Evolutionary conservation across 257 asterid genomes (phyloP), one percentile per base, ranked within the genome.

Genomic region (Salvia miltiorrhiza): DNA sequence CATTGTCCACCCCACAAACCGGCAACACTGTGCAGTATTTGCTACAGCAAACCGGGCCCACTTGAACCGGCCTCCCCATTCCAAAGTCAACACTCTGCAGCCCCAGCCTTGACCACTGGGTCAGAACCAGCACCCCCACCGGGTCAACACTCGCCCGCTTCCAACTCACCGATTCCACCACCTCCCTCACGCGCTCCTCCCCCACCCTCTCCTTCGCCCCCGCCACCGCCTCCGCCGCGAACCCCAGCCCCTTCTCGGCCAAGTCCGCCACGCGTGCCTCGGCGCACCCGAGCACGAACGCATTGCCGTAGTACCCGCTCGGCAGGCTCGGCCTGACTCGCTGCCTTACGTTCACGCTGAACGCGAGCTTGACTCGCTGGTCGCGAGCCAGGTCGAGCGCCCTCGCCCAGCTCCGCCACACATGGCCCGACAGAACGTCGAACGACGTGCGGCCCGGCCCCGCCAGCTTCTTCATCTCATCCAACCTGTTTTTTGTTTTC

Each of bases 21-120:
- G 96, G 92, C 61, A 74, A 75, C 3, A 89, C 30, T 16, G 80
- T 41, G 59, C 95, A 89, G 79, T 82, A 87, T 73, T 73, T 77
- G 49, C 82, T 88, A 4, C 82, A 33, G 49, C 83, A 73, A 2
- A 85, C 72, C 56, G 96, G 90, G 35, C 82, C 86, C 76, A 89
- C 89, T 9, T 83, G 73, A 24, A 74, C 75, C 7, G 92, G 92
- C 53, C 57, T 73, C 0, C 94, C 96, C 77, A 85, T 71, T 0
- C 96, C 96, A 53, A 89, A 85, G 77, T 89, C 92, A 73, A 89
- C 77, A 44, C 47, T 52, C 9, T 87, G 78, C 13, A 89, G 74
- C 49, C 96, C 96, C 19, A 89, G 69, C 73, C 85, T 83, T 68
- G 96, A 83, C 96, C 92, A 89, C 10, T 89, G 92, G 0, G 95